Evolutionary conservation across 805 yeast species (phyloP), one percentile per base, ranked within the genome.

Genomic region (Schwanniomyces vanrijiae): DNA sequence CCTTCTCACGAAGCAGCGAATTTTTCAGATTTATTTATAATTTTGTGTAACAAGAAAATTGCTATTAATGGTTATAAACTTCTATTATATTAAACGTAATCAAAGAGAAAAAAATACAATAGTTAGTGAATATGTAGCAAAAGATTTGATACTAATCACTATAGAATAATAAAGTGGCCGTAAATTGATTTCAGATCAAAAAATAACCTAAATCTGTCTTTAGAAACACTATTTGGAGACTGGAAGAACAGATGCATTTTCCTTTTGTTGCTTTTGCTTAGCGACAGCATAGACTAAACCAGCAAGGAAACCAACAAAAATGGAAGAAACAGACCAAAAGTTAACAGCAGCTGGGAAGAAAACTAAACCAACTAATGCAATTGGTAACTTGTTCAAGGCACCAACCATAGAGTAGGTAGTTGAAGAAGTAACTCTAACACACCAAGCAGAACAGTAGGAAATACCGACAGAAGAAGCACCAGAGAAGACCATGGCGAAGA

Each of bases 341-440:
- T 95, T 94, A 64, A 87, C 88, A 50, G 96, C 91, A 48, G 96
- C 95, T 62, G 90, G 96, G 63, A 94, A 94, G 81, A 94, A 92
- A 56, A 94, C 64, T 68, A 94, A 81, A 37, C 99, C 99, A 34
- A 96, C 85, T 49, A 94, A 78, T 13, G 99, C 99, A 63, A 94
- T 90, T 65, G 99, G 99, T 61, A 94, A 83, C 76, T 94, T 94
- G 83, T 94, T 94, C 70, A 94, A 82, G 46, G 99, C 99, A 69
- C 99, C 99, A 49, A 94, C 98, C 99, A 94, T 94, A 45, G 97
- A 90, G 77, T 94, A 94, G 46, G 99, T 94, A 46, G 99, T 94
- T 22, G 98, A 91, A 19, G 97, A 90, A 38, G 99, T 94, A 54
- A 94, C 98, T 76, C 99, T 89, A 55, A 94, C 96, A 82, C 99